phyloP scores from a whole-genome alignment of 1,284 basidiomycete species.

The Apiotrichum domesticum region DNA sequence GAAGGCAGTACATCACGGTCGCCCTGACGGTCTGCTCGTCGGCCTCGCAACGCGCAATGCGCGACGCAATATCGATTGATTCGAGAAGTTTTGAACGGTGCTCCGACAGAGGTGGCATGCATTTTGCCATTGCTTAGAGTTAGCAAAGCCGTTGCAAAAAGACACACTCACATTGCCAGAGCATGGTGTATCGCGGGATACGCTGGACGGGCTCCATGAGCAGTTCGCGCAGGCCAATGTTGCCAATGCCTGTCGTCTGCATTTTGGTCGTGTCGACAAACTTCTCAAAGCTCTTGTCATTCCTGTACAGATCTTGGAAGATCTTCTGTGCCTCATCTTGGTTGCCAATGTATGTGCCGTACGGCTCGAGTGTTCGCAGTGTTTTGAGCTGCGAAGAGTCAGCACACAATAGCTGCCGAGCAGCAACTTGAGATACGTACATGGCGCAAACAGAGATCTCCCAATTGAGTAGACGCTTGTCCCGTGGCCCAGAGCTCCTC shows the following conservation, averaged over 20 bases:
- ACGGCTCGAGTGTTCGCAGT: constrained; percentile 76
- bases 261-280: constrained; percentile 89
- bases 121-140: constrained; percentile 68
- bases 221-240: constrained; percentile 85
- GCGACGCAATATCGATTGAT: constrained; percentile 78
- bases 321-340: constrained; percentile 88
- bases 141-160: not conserved
- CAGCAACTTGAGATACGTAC: constrained; percentile 35
- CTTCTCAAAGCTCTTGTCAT: constrained; percentile 66
- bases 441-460: constrained; percentile 78
- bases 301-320: constrained; percentile 74
- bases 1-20: constrained; percentile 80
- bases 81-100: constrained; percentile 78
- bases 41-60: constrained; percentile 85
- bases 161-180: constrained; percentile 61
- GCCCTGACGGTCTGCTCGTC: constrained; percentile 87
- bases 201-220: constrained; percentile 99
- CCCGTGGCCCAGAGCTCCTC: constrained; percentile 60
- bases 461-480: constrained; percentile 60
- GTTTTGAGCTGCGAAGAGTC: constrained; percentile 57
- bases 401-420: not conserved
- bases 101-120: constrained; percentile 68
- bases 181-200: constrained; percentile 88
- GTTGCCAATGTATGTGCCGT: constrained; percentile 83
- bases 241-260: constrained; percentile 69